Evolutionary conservation across 2,329 filamentous ascomycete species (phyloP).

Genomic region (Aureobasidium zeae): DNA sequence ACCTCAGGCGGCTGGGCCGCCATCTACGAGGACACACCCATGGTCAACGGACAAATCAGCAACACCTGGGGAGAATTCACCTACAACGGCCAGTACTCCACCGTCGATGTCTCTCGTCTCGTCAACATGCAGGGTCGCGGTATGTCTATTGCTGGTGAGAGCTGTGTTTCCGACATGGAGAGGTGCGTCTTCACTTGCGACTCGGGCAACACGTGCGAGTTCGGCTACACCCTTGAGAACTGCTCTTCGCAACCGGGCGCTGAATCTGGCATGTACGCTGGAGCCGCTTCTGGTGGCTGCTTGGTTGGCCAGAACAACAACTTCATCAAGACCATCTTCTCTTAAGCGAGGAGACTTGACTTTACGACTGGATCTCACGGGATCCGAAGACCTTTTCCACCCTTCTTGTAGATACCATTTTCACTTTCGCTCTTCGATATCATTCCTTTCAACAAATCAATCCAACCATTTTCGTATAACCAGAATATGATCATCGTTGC

Average conservation of each 20-base stretch:
- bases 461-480: background rate
- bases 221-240: constrained; percentile 14
- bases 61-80: constrained; percentile 19
- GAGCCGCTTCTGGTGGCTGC: constrained; percentile 15
- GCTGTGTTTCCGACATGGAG: constrained; percentile 11
- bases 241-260: constrained; percentile 12
- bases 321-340: constrained; percentile 13
- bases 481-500: background rate
- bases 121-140: constrained; percentile 17
- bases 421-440: constrained; percentile 14
- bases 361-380: constrained; percentile 8
- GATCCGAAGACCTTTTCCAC: background rate
- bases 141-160: constrained; percentile 10
- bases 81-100: constrained; percentile 17
- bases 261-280: constrained; percentile 13
- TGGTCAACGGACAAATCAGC: constrained; percentile 18
- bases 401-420: constrained; percentile 13
- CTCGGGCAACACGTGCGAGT: constrained; percentile 7
- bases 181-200: constrained; percentile 15
- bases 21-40: constrained; percentile 16
- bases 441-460: constrained; percentile 11
- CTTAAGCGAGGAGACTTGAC: background rate
- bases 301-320: constrained; percentile 14
- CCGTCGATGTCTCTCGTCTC: constrained; percentile 18
- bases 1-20: constrained; percentile 19